Percentiles rank a stretch among this genome's conserved stretches.
These are phyloP conservation scores for Talaromyces sp. DNA, from an alignment of 2,329 filamentous ascomycete genomes.

Conservation along the genomic window DNA sequence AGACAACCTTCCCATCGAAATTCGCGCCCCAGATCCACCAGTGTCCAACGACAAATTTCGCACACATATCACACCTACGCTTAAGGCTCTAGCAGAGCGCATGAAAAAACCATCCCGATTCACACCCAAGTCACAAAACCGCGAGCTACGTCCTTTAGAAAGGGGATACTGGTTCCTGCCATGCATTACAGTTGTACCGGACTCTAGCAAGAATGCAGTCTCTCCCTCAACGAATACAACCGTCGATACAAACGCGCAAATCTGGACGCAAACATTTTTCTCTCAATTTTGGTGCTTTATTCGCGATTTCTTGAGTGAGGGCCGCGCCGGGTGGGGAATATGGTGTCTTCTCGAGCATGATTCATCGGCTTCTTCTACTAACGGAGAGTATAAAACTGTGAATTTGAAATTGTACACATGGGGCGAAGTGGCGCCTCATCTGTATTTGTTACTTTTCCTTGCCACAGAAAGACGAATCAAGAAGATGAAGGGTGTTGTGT, in stretches of 20 bases:
- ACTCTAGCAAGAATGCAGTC: neutral
- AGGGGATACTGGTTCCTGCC: constrained; percentile 73
- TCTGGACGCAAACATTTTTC: constrained; percentile 39
- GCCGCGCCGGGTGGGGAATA: constrained; percentile 48
- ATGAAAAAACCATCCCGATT: constrained; percentile 56
- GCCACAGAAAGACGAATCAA: constrained; percentile 65
- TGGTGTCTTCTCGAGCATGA: constrained; percentile 39
- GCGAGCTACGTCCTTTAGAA: constrained; percentile 60
- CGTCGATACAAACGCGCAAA: constrained; percentile 21
- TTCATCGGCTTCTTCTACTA: neutral
- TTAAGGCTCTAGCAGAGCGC: constrained; percentile 55
- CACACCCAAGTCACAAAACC: constrained; percentile 50
- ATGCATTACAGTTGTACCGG: constrained; percentile 30
- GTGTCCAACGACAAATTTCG: constrained; percentile 47
- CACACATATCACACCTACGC: constrained; percentile 58
- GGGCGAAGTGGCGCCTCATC: constrained; percentile 69
- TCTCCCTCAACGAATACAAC: neutral
- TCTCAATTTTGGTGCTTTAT: constrained; percentile 45
- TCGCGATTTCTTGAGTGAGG: constrained; percentile 37
- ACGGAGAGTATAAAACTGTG: constrained; percentile 23
- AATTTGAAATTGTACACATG: constrained; percentile 68
- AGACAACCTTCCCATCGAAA: constrained; percentile 37
- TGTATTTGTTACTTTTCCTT: constrained; percentile 73
- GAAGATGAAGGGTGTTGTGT: constrained; percentile 55
- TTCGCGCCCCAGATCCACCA: constrained; percentile 56